Evolutionary conservation across 805 yeast genomes (phyloP), one percentile per base, ranked within the genome.

Genomic region (Myxozyma vanderwaltii): DNA sequence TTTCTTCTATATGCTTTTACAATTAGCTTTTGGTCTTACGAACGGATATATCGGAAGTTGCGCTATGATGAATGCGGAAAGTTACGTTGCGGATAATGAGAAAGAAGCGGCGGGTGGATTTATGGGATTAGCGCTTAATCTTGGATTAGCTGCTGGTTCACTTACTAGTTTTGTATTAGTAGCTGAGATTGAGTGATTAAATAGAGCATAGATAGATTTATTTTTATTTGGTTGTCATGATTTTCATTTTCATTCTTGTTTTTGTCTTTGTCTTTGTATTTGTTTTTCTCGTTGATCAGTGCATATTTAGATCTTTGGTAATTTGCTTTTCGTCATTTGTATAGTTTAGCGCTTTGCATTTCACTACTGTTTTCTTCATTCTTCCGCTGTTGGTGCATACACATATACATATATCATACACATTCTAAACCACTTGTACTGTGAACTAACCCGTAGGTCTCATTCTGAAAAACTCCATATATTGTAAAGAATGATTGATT

Each of bases 21-120:
- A 91, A 72, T 82, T 90, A 55, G 50, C 82, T 3, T 94, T 89
- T 76, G 99, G 99, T 0, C 67, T 89, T 45, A 84, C 96, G 3
- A 91, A 89, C 69, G 99, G 99, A 1, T 96, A 91, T 67, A 77
- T 88, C 29, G 81, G 88, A 53, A 86, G 96, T 5, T 81, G 89
- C 27, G 81, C 89, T 57, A 89, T 92, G 74, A 88, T 89, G 87
- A 80, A 79, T 48, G 87, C 90, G 1, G 85, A 88, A 0, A 76
- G 78, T 17, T 80, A 78, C 54, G 86, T 82, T 33, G 78, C 79
- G 1, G 89, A 84, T 35, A 79, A 80, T 21, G 92, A 89, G 68
- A 85, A 84, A 70, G 89, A 89, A 59, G 96, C 97, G 0, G 96
- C 98, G 1, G 97, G 97, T 46, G 97, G 97, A 2, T 88, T 91